phyloP scores from a whole-genome alignment of 192 early-diverging fungal species.

The Coemansia sp. region DNA sequence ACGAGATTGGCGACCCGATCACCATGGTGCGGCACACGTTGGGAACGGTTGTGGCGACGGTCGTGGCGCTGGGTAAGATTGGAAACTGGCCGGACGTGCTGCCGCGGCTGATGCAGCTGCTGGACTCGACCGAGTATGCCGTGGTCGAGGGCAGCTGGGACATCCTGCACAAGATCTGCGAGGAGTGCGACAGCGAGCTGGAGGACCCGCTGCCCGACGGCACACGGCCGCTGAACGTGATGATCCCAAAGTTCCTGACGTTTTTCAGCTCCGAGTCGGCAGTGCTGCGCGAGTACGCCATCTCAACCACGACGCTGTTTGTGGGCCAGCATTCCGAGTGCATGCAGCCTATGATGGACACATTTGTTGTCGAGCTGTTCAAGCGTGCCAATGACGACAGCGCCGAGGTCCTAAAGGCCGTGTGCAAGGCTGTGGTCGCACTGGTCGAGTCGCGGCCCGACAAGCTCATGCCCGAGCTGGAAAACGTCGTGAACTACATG shows the following conservation, averaged over 20 bases:
- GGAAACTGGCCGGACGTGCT: conserved; percentile 81
- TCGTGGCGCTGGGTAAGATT: conserved; percentile 64
- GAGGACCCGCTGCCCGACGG: conserved; percentile 66
- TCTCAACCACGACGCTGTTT: conserved; percentile 83
- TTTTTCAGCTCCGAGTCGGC: conserved; percentile 74
- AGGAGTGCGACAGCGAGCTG: conserved; percentile 80
- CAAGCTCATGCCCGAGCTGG: conserved; percentile 79
- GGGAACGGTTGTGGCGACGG: conserved; percentile 84
- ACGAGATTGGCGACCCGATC: conserved; percentile 66
- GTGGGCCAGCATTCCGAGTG: conserved; percentile 67
- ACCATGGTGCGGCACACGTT: conserved; percentile 70
- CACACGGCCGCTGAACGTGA: conserved; percentile 68
- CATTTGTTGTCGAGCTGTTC: conserved; percentile 62
- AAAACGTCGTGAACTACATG: conserved; percentile 92
- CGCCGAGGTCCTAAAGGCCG: conserved; percentile 77
- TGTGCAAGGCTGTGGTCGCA: conserved; percentile 92
- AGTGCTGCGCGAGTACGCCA: conserved; percentile 72
- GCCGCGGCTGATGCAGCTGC: conserved; percentile 65
- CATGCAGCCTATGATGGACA: conserved; percentile 50
- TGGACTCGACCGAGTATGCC: conserved; percentile 63
- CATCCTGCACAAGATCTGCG: conserved; percentile 91
- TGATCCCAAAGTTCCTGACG: conserved; percentile 85
- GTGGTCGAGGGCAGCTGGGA: conserved; percentile 83
- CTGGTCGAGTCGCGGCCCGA: conserved; percentile 82
- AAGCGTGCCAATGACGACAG: conserved; percentile 77